Evolutionary conservation across 805 yeast genomes (phyloP), one percentile per base, ranked within the genome.

Genomic region (Isabelozyma pseudorhagii): DNA sequence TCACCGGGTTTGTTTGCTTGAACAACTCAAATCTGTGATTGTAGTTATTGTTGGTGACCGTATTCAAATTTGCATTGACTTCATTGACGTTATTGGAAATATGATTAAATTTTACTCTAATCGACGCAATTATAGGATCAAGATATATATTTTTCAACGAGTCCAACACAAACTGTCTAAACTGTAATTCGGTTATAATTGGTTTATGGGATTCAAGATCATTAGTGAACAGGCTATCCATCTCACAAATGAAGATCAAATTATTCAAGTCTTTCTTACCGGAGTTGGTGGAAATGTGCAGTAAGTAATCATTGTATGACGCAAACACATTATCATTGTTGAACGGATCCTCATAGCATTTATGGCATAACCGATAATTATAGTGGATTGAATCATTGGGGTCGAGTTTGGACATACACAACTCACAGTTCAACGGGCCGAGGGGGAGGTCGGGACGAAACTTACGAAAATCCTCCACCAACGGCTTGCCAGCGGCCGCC

Each of bases 71-170:
- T 6, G 54, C 45, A 42, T 51, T 54, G 17, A 54, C 49, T 40
- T 62, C 68, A 51, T 63, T 67, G 6, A 68, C 54, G 53, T 72
- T 73, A n/a, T 70, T 55, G 10, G 68, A 55, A 14, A 65, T 59
- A 27, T 66, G 66, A 28, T 60, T 52, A 52, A 60, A 68, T 48
- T 63, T 63, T 50, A 63, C 54, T 27, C 64, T 64, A 48, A 64
- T 55, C 45, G 65, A 58, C 25, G 75, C 78, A 47, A 73, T 58
- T 44, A 72, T 62, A 8, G 76, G 77, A 44, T 73, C 76, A 14
- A 72, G 54, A 54, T 64, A 74, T 43, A 71, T 66, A 48, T 66
- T 64, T 42, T 61, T 62, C 50, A 74, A 62, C 50, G 67, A 63
- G 43, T 62, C 69, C 54, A 69, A 57, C 40, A 74, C 55, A 46